phyloP scores from a whole-genome alignment of 441 rosid genomes.

The Populus hybrid region DNA sequence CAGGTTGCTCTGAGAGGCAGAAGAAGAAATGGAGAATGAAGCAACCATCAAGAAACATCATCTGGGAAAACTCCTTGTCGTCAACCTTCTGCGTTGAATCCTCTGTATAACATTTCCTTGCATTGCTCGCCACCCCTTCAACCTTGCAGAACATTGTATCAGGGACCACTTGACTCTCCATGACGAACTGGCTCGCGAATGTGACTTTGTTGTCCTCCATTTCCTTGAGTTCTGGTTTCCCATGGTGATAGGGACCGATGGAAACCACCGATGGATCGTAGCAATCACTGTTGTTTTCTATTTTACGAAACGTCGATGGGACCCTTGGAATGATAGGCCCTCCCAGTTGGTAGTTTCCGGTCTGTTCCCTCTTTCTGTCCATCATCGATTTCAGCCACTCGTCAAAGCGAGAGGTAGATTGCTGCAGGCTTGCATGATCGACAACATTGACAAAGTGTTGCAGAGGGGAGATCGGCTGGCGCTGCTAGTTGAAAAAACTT shows the following conservation, averaged over 20 bases:
- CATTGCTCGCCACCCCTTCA: background rate
- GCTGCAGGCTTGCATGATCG: constrained; percentile 43
- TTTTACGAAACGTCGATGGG: constrained; percentile 1
- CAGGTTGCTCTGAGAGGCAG: background rate
- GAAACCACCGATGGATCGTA: constrained; percentile 1
- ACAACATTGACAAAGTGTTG: constrained; percentile 74
- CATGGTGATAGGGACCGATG: constrained; percentile 17
- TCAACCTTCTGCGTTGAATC: too few relatives aligned
- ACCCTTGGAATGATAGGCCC: background rate
- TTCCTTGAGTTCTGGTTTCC: background rate
- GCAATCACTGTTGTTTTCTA: background rate
- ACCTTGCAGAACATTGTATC: background rate
- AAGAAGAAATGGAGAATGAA: constrained; percentile 13
- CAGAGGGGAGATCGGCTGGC: constrained; percentile 79
- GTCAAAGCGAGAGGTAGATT: too few relatives aligned
- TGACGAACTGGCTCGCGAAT: background rate
- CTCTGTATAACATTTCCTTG: background rate
- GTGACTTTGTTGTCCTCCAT: background rate
- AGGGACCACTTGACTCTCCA: too few relatives aligned
- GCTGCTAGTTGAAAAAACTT: constrained; percentile 48
- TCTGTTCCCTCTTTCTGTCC: background rate
- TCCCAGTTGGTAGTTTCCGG: background rate
- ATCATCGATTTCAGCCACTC: background rate
- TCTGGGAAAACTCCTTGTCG: background rate
- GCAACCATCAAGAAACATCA: constrained; percentile 4